Evolutionary conservation across 345 rosid species (phyloP), one percentile per base, ranked within the genome.

Genomic region (Draba incana): DNA sequence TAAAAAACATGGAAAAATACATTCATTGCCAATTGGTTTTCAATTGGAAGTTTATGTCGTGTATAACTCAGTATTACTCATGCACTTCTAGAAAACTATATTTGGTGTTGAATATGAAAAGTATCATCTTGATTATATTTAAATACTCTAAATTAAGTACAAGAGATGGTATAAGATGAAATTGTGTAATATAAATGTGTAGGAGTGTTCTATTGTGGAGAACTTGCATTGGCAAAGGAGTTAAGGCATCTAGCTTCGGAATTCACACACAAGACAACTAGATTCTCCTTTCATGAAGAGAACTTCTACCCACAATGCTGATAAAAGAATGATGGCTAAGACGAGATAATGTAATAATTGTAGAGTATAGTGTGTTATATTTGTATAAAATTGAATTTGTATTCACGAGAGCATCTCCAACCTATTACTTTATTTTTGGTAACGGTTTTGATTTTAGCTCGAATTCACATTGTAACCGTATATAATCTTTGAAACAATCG

Each of bases 191-290:
- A 10, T 47, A 12, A 39, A 13, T 11, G 70, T 77, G 83, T 85
- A 89, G 92, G 96, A 50, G 96, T 89, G 61, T 89, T 89, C 64
- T 89, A 85, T 30, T 86, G 96, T 72, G 96, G 96, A 71, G 64
- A 74, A 31, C 86, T 87, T 3, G 82, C 66, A 7, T 68, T 86
- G 46, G 82, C 84, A 8, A 82, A 85, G 66, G 80, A 85, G 51
- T 76, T 89, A 24, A 70, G 85, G 20, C 84, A 78, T 11, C 77
- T 86, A 27, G 92, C 92, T 45, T 70, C 66, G 75, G 88, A 86
- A 78, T 82, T 83, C 80, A 83, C 90, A 33, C 90, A 76, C 79
- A 86, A 74, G 75, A 83, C 92, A 60, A 86, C 90, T 60, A 86
- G 79, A 64, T 89, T 89, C 74, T 81, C 86, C 52, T 89, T 89